Conservation (phyloP, 257 asterid species). For the Nicotiana otophora region DNA sequence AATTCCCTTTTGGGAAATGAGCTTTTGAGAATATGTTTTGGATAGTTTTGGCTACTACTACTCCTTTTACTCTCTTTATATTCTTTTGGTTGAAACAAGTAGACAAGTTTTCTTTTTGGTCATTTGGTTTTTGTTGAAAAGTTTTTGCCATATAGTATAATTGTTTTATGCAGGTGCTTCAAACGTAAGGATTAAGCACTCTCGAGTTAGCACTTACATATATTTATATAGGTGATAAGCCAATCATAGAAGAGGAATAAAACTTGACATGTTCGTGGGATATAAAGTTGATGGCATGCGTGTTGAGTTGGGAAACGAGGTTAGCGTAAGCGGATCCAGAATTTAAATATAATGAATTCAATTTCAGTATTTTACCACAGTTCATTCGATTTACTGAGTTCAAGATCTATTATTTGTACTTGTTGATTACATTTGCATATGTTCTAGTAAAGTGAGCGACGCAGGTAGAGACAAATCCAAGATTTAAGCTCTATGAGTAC, state of each 20-base stretch:
- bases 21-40: neutral
- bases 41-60: neutral
- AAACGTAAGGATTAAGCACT: neutral
- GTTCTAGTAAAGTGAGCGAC: too few relatives aligned
- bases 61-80: neutral
- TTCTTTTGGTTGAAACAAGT: neutral
- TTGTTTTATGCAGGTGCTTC: neutral
- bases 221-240: neutral
- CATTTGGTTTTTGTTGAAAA: neutral
- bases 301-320: too few relatives aligned
- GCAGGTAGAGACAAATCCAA: too few relatives aligned
- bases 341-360: too few relatives aligned
- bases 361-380: too few relatives aligned
- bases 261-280: neutral
- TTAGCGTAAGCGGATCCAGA: fast-evolving
- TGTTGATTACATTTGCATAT: too few relatives aligned
- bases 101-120: neutral
- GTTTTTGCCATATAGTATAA: neutral
- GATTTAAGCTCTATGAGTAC: too few relatives aligned
- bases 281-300: neutral
- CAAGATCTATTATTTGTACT: too few relatives aligned
- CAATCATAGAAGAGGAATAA: neutral
- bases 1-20: slow-evolving; percentile 12
- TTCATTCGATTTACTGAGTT: too few relatives aligned
- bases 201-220: neutral